A percentile compares a stretch with the other conserved stretches of the same genome.
These are phyloP conservation scores for Calendula officinalis DNA, from an alignment of 129 eudicot genomes.

Conservation along the genomic window DNA sequence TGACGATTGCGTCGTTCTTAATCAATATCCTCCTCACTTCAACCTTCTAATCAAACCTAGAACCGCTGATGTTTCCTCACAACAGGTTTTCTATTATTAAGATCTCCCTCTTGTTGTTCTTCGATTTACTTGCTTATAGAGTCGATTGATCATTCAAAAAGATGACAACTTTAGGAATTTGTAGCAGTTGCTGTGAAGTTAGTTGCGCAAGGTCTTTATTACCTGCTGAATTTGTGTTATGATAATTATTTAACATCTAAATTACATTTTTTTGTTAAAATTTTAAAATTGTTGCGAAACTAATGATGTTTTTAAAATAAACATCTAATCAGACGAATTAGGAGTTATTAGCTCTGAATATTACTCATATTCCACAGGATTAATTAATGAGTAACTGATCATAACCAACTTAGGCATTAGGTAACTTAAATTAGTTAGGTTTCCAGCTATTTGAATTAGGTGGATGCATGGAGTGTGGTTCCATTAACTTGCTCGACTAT, in stretches of 20 bases:
- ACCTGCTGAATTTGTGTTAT: neutral
- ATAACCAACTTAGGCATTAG: neutral
- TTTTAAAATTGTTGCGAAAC: neutral
- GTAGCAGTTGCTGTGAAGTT: slow-evolving; percentile 2
- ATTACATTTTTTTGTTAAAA: neutral
- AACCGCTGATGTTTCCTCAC: slow-evolving; percentile 81
- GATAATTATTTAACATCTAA: neutral
- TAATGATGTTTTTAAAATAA: too few species aligned
- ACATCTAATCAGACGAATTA: too few species aligned
- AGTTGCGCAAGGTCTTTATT: slow-evolving; percentile 9
- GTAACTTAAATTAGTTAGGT: neutral
- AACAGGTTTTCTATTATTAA: slow-evolving; percentile 49
- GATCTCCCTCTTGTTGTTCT: neutral
- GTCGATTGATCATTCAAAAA: neutral
- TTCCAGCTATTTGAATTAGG: neutral
- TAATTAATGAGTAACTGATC: too few species aligned
- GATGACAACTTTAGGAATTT: neutral
- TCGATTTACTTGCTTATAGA: neutral
- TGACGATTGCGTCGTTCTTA: slow-evolving; percentile 59
- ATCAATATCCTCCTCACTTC: slow-evolving; percentile 58
- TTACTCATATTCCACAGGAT: too few species aligned
- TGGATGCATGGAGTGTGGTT: neutral
- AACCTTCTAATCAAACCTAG: slow-evolving; percentile 74
- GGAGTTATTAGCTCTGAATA: too few species aligned
- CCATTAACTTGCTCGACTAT: neutral